Evolutionary conservation across 805 yeast genomes (phyloP), one percentile per base, ranked within the genome.

Genomic region (Lipomyces oligophaga): DNA sequence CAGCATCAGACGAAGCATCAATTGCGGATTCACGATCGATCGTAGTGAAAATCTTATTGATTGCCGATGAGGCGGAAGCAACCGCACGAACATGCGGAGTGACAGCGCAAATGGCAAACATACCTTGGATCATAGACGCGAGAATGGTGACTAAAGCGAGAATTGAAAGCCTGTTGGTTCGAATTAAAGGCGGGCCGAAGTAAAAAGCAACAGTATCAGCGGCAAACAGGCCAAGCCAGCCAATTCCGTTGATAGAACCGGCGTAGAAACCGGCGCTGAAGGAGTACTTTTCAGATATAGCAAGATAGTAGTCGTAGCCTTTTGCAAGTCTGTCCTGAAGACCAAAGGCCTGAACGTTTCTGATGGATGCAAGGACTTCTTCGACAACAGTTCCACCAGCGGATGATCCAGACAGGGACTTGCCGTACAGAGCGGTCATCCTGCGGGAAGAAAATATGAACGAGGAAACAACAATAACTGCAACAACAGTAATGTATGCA

Each of bases 281-380:
- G 6, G 61, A 58, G 22, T 50, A 60, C 24, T 48, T 43, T 50
- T 52, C 52, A 2, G 70, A 52, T 8, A 55, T 38, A 4, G 36
- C 42, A 24, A 70, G 59, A 35, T 53, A 57, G 25, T 39, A 52
- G 38, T 68, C 69, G 48, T 63, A 69, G 37, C 59, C 57, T 11
- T 36, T 52, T 10, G 64, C 58, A 33, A 69, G 50, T n/a, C 69
- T 58, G 15, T 63, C 61, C 53, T 69, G 74, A 16, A 67, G 59
- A 24, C 71, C 71, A 35, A 69, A 68, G 1, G 74, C 74, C 6
- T 67, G 66, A 2, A 71, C 70, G 43, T 65, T 69, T 34, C 73
- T 63, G 22, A 67, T 64, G 1, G 73, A 64, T 7, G 69, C 59
- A 7, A 69, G 45, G 6, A 67, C 65, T 52, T 69, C 74, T 47